Evolutionary conservation across 768 basidiomycete species (phyloP).

Genomic region (Russula virescens): DNA sequence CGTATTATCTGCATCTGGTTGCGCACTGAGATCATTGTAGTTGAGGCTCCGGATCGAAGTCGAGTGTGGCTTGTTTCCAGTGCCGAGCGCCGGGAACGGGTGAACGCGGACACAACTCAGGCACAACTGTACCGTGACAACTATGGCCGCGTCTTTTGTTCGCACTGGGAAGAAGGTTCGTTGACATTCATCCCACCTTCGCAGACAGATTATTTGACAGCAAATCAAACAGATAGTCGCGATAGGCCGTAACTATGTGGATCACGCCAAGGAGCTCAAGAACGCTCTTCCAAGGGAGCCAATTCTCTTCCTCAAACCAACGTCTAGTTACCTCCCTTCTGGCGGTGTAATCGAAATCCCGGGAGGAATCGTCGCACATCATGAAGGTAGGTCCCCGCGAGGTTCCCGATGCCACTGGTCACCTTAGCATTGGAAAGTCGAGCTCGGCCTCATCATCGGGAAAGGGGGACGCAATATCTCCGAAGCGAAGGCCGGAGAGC

Average conservation of each 20-base stretch:
- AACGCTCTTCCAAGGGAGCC: slow-evolving; percentile 89
- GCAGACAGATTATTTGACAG: slow-evolving; percentile 9
- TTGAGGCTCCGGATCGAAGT: background rate
- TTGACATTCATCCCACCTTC: background rate
- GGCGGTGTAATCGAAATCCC: slow-evolving; percentile 87
- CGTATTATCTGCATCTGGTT: background rate
- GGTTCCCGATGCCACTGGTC: background rate
- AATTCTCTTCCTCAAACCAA: slow-evolving; percentile 98
- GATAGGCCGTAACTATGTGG: slow-evolving; percentile 91
- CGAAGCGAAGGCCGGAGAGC: slow-evolving; percentile 59
- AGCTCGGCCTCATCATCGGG: slow-evolving; percentile 95
- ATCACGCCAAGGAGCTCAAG: slow-evolving; percentile 87
- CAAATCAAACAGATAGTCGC: slow-evolving; percentile 66
- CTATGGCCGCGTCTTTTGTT: slow-evolving; percentile 16
- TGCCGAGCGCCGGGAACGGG: too few species aligned
- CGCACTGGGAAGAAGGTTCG: slow-evolving; percentile 21
- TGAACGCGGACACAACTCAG: background rate
- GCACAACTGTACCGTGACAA: background rate
- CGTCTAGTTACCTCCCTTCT: slow-evolving; percentile 73
- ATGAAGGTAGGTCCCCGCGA: slow-evolving; percentile 61
- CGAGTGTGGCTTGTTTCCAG: background rate
- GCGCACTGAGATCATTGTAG: slow-evolving; percentile 21
- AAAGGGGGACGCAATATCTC: slow-evolving; percentile 80
- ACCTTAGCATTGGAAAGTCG: slow-evolving; percentile 47
- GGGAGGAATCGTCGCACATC: slow-evolving; percentile 72